These are phyloP conservation scores for Cercospora brassicicola DNA, from an alignment of 2,329 filamentous ascomycete species.

Conservation along the genomic window DNA sequence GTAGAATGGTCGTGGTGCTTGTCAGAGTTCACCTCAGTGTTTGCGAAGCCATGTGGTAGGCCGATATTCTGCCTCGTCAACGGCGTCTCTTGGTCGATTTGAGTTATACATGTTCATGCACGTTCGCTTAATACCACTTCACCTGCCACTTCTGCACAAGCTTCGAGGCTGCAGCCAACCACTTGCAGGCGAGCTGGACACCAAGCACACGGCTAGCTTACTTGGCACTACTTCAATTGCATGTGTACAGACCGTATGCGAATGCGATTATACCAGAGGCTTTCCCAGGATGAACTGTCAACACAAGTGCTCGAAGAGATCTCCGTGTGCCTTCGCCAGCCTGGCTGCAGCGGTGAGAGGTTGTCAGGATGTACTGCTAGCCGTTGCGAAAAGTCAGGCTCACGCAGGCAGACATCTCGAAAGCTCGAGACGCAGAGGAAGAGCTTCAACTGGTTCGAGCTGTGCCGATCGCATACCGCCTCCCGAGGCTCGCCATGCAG, in stretches of 20 bases:
- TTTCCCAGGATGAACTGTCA: background rate
- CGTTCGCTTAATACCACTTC: slow-evolving; percentile 8
- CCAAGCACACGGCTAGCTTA: background rate
- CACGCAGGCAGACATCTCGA: background rate
- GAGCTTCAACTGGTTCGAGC: background rate
- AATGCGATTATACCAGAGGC: background rate
- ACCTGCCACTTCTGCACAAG: slow-evolving; percentile 4
- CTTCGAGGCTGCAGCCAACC: background rate
- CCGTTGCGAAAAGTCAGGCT: background rate
- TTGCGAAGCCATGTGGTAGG: background rate
- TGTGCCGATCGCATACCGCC: background rate
- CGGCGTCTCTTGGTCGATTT: background rate
- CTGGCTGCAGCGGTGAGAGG: background rate
- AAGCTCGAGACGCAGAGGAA: background rate
- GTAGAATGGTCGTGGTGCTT: background rate
- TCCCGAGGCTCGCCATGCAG: background rate
- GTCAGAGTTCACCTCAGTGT: background rate
- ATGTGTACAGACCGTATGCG: background rate
- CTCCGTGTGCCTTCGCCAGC: background rate
- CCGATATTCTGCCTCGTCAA: background rate
- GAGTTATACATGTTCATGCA: slow-evolving; percentile 5
- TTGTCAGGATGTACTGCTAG: background rate
- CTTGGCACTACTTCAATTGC: background rate
- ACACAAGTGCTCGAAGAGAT: background rate
- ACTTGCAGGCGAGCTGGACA: background rate